Base-by-base conservation (phyloP, 2,329 filamentous ascomycete genomes). In the Dothistroma septosporum region DNA sequence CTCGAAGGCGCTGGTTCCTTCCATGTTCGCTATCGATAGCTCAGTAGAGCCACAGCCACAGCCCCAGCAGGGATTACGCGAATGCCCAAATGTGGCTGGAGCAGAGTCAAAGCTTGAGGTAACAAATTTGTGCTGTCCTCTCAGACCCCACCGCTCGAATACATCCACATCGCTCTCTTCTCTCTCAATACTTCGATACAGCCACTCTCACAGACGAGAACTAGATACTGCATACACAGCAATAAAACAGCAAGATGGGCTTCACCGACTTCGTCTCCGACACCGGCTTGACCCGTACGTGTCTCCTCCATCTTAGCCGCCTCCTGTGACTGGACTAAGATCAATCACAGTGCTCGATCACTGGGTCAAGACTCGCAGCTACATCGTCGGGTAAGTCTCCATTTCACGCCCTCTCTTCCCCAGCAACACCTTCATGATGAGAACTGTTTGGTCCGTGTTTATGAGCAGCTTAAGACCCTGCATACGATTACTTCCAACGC, bases 401-500 rank as follows among this genome's bases (percentile, higher is more conserved):
- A 53, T 62, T 64, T 61, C 62, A 59, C 65, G 55, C 60, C 63
- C 62, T 66, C 65, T 46, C 64, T 63, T 64, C 55, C 68, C 60
- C 68, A 63, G 32, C 61, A 62, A 62, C 64, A 66, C 68, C 66
- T 75, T 71, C 70, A 83, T 89, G 89, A 92, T 92, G 90, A 92
- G 83, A 89, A 83, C 62, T 82, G 82, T 87, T 92, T 92, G 89
- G 90, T 93, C 90, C 90, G 89, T 93, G 90, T 94, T 93, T 87
- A 90, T 85, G 89, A 93, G 88, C 87, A 88, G 85, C 84, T 91
- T 90, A 93, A 93, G 89, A 92, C 89, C 82, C 90, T 88, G 87
- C 86, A 79, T 81, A 84, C 89, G 90, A 91, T 84, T 90, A 90
- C 82, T 82, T 61, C 83, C 84, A 87, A 86, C 82, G 87, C 84